phyloP scores from a whole-genome alignment of 768 basidiomycete species.

The Trametes meyenii region DNA sequence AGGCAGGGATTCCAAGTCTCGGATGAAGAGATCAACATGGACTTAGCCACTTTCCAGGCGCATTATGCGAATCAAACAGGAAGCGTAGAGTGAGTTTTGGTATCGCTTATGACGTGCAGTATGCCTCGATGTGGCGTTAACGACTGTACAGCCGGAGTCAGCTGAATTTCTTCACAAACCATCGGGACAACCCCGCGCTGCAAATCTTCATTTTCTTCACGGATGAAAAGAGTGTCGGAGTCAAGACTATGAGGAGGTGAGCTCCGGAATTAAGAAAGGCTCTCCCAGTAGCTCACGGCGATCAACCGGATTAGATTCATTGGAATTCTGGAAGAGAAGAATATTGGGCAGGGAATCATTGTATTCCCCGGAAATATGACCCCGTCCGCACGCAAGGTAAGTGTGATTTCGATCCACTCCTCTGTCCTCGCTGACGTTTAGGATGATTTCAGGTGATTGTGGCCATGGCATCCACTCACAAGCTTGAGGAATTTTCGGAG shows the following conservation, averaged over 20 bases:
- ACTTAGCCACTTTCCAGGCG: constrained; percentile 74
- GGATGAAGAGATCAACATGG: constrained; percentile 92
- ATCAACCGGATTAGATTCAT: constrained; percentile 61
- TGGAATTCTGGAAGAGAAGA: constrained; percentile 87
- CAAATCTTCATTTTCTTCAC: constrained; percentile 95
- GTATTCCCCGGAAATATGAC: constrained; percentile 98
- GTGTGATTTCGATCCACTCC: neutral
- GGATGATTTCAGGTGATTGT: constrained; percentile 73
- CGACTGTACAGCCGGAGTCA: constrained; percentile 67
- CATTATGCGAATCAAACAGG: constrained; percentile 75
- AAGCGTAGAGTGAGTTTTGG: constrained; percentile 75
- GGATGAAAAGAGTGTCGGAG: constrained; percentile 94
- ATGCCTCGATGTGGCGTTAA: neutral
- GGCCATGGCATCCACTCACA: constrained; percentile 84
- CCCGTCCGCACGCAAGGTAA: constrained; percentile 91
- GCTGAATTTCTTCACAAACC: constrained; percentile 89
- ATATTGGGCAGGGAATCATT: constrained; percentile 88
- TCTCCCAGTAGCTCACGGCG: neutral
- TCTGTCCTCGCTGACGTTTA: neutral
- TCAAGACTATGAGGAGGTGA: constrained; percentile 97
- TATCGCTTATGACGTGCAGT: neutral
- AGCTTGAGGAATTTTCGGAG: constrained; percentile 95
- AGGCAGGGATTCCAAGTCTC: constrained; percentile 89
- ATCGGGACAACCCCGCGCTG: constrained; percentile 62
- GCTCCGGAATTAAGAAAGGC: constrained; percentile 32